phyloP scores from a whole-genome alignment of 2,329 filamentous ascomycete genomes.

The Fusarium humuli region DNA sequence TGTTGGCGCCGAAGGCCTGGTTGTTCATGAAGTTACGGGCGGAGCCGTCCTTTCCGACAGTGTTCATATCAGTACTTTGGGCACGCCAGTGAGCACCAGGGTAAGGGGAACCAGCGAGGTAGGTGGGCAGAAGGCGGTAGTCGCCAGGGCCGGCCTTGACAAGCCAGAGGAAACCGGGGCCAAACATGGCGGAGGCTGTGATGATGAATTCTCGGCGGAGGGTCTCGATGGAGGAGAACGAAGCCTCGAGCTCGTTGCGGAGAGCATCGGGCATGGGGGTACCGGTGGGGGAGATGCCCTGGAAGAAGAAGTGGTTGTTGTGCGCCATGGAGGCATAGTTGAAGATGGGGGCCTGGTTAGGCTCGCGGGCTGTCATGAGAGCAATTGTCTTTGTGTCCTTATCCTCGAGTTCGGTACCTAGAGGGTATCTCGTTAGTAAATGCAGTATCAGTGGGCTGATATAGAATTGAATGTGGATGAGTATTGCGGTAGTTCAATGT shows the following conservation, averaged over 20 bases:
- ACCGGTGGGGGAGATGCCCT: conserved; percentile 59
- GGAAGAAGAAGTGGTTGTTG: conserved; percentile 90
- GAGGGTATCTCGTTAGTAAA: conserved; percentile 20
- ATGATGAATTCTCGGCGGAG: conserved; percentile 82
- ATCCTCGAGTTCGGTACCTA: conserved; percentile 74
- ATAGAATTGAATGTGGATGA: not conserved
- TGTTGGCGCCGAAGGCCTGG: conserved; percentile 48
- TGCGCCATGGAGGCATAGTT: conserved; percentile 97
- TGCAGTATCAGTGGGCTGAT: not conserved
- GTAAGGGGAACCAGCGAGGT: conserved; percentile 91
- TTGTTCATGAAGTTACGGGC: conserved; percentile 56
- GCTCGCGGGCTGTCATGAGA: conserved; percentile 81
- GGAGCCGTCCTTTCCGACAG: conserved; percentile 57
- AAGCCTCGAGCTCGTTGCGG: conserved; percentile 68
- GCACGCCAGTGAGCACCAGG: conserved; percentile 84
- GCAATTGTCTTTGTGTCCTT: conserved; percentile 74
- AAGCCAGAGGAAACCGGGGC: conserved; percentile 96
- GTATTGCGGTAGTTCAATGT: conserved; percentile 17
- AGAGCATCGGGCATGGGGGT: conserved; percentile 68
- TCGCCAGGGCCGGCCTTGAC: conserved; percentile 67
- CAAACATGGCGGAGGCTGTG: conserved; percentile 92
- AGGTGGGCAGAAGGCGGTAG: conserved; percentile 83
- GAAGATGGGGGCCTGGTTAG: conserved; percentile 82
- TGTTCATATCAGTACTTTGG: conserved; percentile 77
- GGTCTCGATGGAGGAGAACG: conserved; percentile 86